A percentile compares a stretch with the other conserved stretches of the same genome.
Conservation (phyloP, 352 stramenopile species). For the Phytophthora aleatoria region DNA sequence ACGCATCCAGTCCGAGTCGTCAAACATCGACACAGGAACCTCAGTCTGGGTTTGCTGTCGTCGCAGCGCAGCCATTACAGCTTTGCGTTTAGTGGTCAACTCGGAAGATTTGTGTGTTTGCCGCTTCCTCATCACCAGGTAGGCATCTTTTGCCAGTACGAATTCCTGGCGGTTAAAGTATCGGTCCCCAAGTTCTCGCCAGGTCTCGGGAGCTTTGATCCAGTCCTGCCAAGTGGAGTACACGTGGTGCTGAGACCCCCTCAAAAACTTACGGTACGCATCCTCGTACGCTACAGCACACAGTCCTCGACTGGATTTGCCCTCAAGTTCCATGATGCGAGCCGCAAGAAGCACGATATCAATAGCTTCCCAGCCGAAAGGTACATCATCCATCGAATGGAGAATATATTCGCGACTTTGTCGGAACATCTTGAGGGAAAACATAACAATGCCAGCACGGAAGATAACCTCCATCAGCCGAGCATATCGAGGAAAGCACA, state of each 20-base stretch:
- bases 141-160: constrained; percentile 65
- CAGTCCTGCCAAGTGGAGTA: constrained; percentile 60
- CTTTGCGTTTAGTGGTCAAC: constrained; percentile 39
- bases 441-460: constrained; percentile 63
- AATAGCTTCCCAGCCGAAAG: constrained; percentile 52
- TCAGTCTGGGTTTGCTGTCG: constrained; percentile 16
- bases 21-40: constrained; percentile 3
- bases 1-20: constrained; percentile 59
- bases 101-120: constrained; percentile 41
- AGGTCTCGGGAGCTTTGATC: constrained; percentile 54
- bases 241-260: constrained; percentile 14
- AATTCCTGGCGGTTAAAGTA: constrained; percentile 58
- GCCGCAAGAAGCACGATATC: constrained; percentile 70
- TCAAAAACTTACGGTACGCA: constrained; percentile 51
- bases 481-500: constrained; percentile 62
- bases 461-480: constrained; percentile 65
- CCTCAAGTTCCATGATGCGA: constrained; percentile 64
- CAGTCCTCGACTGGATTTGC: constrained; percentile 41
- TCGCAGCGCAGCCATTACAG: constrained; percentile 31
- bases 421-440: constrained; percentile 59
- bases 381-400: constrained; percentile 55
- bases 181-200: constrained; percentile 53
- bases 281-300: constrained; percentile 74
- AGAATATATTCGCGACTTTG: constrained; percentile 76
- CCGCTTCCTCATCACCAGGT: constrained; percentile 61